These are phyloP conservation scores for Chlorella ohadii DNA, from an alignment of 139 green algal species.

Conservation along the genomic window DNA sequence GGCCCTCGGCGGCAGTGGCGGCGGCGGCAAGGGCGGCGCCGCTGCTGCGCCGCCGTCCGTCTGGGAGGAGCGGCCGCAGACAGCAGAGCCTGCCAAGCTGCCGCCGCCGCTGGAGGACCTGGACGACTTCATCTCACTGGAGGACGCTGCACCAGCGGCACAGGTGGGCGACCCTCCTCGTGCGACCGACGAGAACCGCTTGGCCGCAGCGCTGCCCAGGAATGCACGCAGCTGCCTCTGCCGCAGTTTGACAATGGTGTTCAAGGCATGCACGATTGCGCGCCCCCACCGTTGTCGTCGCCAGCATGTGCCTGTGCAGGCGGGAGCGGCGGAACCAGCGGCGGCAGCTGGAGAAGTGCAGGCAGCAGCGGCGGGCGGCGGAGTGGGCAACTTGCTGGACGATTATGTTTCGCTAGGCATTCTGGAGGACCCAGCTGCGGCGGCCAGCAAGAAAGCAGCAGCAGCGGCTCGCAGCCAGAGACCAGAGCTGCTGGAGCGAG, in stretches of 20 bases:
- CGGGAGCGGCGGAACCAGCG: neutral
- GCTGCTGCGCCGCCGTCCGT: neutral
- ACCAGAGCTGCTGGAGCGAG: constrained; percentile 3
- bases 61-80: neutral
- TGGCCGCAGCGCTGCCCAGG: no score
- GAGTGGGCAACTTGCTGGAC: neutral
- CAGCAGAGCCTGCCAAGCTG: neutral
- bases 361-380: neutral
- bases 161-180: neutral
- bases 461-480: neutral
- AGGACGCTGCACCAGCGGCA: neutral
- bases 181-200: no score
- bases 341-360: neutral
- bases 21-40: neutral
- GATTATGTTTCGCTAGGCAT: constrained; percentile 34
- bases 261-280: no score
- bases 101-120: neutral
- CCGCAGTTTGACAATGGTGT: no score
- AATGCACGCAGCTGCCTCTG: no score
- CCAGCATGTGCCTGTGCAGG: no score
- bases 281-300: no score
- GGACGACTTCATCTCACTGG: constrained; percentile 33
- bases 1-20: neutral
- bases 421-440: constrained; percentile 8
- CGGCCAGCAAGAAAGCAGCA: neutral